A percentile compares a stretch with the other conserved stretches of the same genome.
Conservation (phyloP, 306 rosid genomes). For the Pyrus bretschneideri region DNA sequence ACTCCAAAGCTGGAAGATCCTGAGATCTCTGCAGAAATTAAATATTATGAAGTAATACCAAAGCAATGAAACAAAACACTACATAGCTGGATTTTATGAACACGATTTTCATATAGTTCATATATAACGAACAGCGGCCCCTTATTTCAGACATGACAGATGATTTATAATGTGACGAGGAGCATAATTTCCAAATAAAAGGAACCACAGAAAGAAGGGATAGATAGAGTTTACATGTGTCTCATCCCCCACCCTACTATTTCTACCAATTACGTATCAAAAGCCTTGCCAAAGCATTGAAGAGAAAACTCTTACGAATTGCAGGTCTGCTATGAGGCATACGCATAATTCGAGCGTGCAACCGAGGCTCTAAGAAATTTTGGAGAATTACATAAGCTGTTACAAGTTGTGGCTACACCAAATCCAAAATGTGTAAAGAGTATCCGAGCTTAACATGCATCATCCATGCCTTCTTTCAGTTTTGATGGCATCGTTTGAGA, state of each 20-base stretch:
- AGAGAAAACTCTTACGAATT: constrained; percentile 5
- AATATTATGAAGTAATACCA: not conserved
- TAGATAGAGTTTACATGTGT: not conserved
- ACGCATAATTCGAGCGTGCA: constrained; percentile 4
- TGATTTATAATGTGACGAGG: not conserved
- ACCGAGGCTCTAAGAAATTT: constrained; percentile 5
- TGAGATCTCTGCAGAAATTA: not conserved
- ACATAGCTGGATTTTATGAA: not conserved
- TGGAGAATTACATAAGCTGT: constrained; percentile 9
- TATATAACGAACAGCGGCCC: not conserved
- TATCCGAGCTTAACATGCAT: constrained; percentile 19
- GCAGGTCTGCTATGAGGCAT: constrained; percentile 10
- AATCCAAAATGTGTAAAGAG: constrained; percentile 22
- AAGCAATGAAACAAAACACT: not conserved
- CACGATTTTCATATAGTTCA: not conserved
- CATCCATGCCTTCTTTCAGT: constrained; percentile 25
- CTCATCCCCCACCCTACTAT: not conserved
- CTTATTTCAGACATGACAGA: not conserved
- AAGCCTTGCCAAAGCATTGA: constrained; percentile 3
- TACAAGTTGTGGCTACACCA: constrained; percentile 11
- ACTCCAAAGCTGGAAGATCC: not conserved
- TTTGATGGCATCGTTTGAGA: constrained; percentile 23
- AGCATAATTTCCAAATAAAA: not conserved
- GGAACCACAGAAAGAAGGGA: not conserved
- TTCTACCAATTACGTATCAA: constrained; percentile 6